Percentiles rank a stretch among this genome's conserved stretches.
These are phyloP conservation scores for Physaria fendleri DNA, from an alignment of 345 rosid genomes.

Conservation along the genomic window DNA sequence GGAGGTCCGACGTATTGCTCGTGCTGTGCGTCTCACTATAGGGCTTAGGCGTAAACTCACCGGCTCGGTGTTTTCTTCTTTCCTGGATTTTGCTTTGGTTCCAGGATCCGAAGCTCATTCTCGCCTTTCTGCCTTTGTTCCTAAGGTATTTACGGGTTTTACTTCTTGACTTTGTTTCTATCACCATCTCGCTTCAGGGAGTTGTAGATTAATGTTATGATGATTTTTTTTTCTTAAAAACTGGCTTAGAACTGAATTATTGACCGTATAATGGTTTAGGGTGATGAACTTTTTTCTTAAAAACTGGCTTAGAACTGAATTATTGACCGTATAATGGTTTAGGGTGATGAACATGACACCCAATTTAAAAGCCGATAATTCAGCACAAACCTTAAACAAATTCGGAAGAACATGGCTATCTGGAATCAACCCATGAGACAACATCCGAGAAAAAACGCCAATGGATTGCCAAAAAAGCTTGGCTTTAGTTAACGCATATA, in stretches of 20 bases:
- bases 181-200: too few species aligned
- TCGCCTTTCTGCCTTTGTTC: conserved; percentile 48
- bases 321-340: background rate
- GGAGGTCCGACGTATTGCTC: conserved; percentile 66
- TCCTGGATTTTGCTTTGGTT: conserved; percentile 53
- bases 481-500: conserved; percentile 30
- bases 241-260: background rate
- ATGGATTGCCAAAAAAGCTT: conserved; percentile 32
- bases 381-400: conserved; percentile 37
- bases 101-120: conserved; percentile 57
- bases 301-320: background rate
- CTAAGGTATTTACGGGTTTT: conserved; percentile 39
- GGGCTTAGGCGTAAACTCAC: conserved; percentile 58
- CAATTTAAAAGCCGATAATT: conserved; percentile 23
- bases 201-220: background rate
- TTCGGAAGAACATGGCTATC: conserved; percentile 39
- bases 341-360: conserved; percentile 64
- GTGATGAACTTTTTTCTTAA: conserved; percentile 26
- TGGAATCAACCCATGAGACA: conserved; percentile 34
- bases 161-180: background rate
- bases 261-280: conserved; percentile 26
- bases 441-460: conserved; percentile 36
- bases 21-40: conserved; percentile 64
- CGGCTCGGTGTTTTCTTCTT: conserved; percentile 40
- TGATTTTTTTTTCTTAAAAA: background rate